phyloP scores from a whole-genome alignment of 345 rosid genomes.

The Populus deltoides region DNA sequence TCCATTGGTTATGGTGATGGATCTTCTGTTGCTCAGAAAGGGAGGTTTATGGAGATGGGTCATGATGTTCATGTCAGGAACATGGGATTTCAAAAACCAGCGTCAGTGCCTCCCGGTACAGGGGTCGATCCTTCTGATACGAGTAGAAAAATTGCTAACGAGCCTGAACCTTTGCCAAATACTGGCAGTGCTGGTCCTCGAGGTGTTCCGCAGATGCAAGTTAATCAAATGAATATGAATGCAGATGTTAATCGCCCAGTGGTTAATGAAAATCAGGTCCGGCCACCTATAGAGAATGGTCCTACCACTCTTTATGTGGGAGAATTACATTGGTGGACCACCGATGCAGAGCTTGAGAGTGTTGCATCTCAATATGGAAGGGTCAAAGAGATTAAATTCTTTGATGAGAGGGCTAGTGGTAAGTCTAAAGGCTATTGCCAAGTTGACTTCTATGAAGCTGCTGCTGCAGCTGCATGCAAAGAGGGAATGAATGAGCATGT shows the following conservation, averaged over 20 bases:
- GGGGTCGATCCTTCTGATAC: constrained; percentile 41
- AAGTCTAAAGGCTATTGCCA: constrained; percentile 92
- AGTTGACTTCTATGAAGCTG: constrained; percentile 69
- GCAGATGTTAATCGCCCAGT: constrained; percentile 14
- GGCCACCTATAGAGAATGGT: constrained; percentile 63
- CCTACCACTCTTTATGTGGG: constrained; percentile 68
- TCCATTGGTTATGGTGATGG: constrained; percentile 44
- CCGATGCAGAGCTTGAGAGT: constrained; percentile 78
- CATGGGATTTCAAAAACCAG: constrained; percentile 45
- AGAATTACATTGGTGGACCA: constrained; percentile 91
- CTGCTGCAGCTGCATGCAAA: constrained; percentile 73
- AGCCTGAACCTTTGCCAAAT: constrained; percentile 47
- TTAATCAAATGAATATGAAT: constrained; percentile 52
- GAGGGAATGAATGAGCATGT: constrained; percentile 71
- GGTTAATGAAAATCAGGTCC: constrained; percentile 59
- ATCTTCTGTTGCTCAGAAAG: constrained; percentile 46
- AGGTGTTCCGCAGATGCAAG: constrained; percentile 45
- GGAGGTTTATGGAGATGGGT: constrained; percentile 28
- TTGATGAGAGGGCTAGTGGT: constrained; percentile 83
- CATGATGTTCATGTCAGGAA: constrained; percentile 49
- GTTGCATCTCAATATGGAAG: constrained; percentile 68
- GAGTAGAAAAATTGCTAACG: constrained; percentile 45
- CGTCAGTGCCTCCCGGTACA: constrained; percentile 36
- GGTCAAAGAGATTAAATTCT: constrained; percentile 79
- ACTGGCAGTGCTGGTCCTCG: constrained; percentile 48